Evolutionary conservation across 495 filamentous ascomycete genomes (phyloP), one percentile per base, ranked within the genome.

Genomic region (Penicillium antarcticum): DNA sequence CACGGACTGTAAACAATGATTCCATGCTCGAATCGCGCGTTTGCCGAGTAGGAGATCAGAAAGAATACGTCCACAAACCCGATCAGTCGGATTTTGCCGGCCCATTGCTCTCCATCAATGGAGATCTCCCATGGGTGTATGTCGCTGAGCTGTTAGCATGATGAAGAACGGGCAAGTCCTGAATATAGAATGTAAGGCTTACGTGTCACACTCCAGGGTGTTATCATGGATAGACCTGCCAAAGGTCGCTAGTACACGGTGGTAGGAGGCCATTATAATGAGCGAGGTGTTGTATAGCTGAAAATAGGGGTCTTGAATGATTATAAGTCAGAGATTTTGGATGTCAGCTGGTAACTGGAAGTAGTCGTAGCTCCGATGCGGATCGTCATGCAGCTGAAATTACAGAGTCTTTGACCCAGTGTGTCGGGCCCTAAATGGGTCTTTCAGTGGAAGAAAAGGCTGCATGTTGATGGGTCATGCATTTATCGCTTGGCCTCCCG

Each of bases 61-160:
- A 58, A 58, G 17, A 58, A 58, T 8, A 58, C 56, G 33, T 58
- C 56, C 9, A 58, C 26, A 21, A 58, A 58, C 3, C 56, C 56
- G 32, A 58, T 51, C 18, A 58, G 44, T 13, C 56, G 56, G 46
- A 58, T 58, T 19, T 54, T 58, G 14, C 51, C 56, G n/a, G 51
- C 40, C 56, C 56, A 58, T 44, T 47, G 51, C 13, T 54, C 42
- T 3, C 42, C 51, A 37, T 58, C 51, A 18, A 58, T 54, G 3
- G 35, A 29, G 18, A 58, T 49, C 13, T 58, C 51, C 56, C 56
- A 58, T 6, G 56, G 56, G 26, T 58, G 56, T 17, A 58, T 51
- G 29, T 58, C 56, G 33, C 56, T 58, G 42, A 16, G 13, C 11
- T 18, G 35, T 56, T 39, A 56, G 26, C 5, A 29, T 23, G 11